phyloP scores from a whole-genome alignment of 1,284 basidiomycete genomes.

The Fomitopsis betulina region DNA sequence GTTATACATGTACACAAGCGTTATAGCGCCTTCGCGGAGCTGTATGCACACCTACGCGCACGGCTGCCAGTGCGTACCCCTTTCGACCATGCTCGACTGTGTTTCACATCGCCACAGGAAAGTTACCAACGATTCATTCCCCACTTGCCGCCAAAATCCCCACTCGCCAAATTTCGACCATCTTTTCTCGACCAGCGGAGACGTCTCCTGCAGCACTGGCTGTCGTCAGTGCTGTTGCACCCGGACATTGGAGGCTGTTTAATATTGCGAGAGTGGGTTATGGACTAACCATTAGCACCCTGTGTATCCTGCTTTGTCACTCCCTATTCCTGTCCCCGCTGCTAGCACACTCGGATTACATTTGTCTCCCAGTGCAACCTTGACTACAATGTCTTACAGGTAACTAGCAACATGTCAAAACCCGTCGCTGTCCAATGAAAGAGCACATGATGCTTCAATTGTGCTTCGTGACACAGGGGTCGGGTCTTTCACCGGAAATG shows the following conservation, averaged over 20 bases:
- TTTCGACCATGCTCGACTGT: background rate
- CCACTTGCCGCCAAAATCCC: constrained; percentile 63
- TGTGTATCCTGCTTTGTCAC: background rate
- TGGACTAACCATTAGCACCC: constrained; percentile 31
- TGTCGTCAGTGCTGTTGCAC: constrained; percentile 61
- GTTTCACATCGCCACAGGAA: constrained; percentile 23
- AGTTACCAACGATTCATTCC: constrained; percentile 49
- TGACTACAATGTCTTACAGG: no score
- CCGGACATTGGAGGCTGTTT: constrained; percentile 66
- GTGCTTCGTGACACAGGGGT: no score
- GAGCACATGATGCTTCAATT: no score
- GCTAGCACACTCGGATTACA: background rate
- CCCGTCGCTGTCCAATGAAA: no score
- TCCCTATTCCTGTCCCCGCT: background rate
- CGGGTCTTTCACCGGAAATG: no score
- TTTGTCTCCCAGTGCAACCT: no score
- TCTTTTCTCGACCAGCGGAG: constrained; percentile 71
- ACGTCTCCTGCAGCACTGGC: constrained; percentile 62
- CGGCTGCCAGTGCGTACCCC: constrained; percentile 46
- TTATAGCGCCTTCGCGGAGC: constrained; percentile 63
- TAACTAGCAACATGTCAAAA: no score
- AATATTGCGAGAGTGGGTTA: constrained; percentile 62
- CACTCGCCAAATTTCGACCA: constrained; percentile 61
- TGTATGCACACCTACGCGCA: constrained; percentile 45
- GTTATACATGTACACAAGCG: constrained; percentile 65